These are phyloP conservation scores for Ogataea corticis DNA, from an alignment of 805 yeast species.

Conservation along the genomic window DNA sequence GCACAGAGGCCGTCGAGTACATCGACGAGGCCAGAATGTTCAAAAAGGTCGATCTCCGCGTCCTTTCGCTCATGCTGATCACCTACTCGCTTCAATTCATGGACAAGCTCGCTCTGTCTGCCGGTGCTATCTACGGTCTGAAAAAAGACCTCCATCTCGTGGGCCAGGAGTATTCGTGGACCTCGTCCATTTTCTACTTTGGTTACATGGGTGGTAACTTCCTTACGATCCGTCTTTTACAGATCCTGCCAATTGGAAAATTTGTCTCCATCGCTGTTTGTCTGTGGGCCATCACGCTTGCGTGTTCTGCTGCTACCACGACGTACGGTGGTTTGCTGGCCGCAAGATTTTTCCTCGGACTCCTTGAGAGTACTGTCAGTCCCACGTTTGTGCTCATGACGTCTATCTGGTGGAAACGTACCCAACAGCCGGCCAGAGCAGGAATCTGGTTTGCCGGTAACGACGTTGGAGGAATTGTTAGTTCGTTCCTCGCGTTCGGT, in stretches of 20 bases:
- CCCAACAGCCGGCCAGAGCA: slow-evolving; percentile 40
- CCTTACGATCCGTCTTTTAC: slow-evolving; percentile 48
- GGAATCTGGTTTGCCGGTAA: slow-evolving; percentile 47
- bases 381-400: slow-evolving; percentile 60
- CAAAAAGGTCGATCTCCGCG: slow-evolving; percentile 48
- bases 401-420: slow-evolving; percentile 55
- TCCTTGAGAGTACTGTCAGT: slow-evolving; percentile 52
- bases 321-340: slow-evolving; percentile 47
- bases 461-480: slow-evolving; percentile 48
- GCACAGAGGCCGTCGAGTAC: slow-evolving; percentile 14
- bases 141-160: slow-evolving; percentile 48
- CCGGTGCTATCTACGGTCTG: slow-evolving; percentile 59
- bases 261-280: slow-evolving; percentile 48
- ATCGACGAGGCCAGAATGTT: slow-evolving; percentile 22
- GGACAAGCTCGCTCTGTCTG: slow-evolving; percentile 56
- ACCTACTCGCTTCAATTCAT: slow-evolving; percentile 50
- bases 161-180: slow-evolving; percentile 40
- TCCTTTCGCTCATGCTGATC: slow-evolving; percentile 50
- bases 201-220: slow-evolving; percentile 63
- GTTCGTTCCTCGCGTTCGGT: slow-evolving; percentile 57
- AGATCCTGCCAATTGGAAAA: slow-evolving; percentile 58
- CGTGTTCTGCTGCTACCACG: slow-evolving; percentile 47
- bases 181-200: slow-evolving; percentile 41
- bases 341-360: slow-evolving; percentile 51
- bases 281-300: slow-evolving; percentile 65